Percentiles rank a stretch among this genome's conserved stretches.
Evolutionary conservation across 2,329 filamentous ascomycete genomes (phyloP).

Genomic region (Colletotrichum sp.): DNA sequence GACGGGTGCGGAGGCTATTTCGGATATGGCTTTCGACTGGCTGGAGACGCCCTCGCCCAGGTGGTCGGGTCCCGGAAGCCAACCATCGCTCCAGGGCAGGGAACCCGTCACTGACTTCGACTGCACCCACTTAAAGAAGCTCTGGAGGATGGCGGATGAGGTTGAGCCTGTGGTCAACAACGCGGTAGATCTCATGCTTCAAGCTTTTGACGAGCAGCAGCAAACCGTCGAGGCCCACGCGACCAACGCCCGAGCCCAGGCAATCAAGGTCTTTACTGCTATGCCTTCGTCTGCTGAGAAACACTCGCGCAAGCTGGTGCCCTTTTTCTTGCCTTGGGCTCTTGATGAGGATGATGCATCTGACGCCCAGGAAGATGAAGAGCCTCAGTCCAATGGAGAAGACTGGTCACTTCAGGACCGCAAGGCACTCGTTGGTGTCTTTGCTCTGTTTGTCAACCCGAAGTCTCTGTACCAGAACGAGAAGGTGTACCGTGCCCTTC

Average conservation of each 20-base stretch:
- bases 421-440: slow-evolving; percentile 80
- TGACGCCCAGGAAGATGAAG: slow-evolving; percentile 47
- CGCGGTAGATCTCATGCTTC: slow-evolving; percentile 63
- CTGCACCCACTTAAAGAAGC: slow-evolving; percentile 74
- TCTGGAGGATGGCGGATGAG: slow-evolving; percentile 58
- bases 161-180: slow-evolving; percentile 59
- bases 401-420: slow-evolving; percentile 81
- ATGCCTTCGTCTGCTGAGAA: slow-evolving; percentile 84
- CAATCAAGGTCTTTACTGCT: slow-evolving; percentile 77
- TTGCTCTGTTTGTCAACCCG: slow-evolving; percentile 86
- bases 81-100: slow-evolving; percentile 34
- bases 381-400: slow-evolving; percentile 42
- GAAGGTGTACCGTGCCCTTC: slow-evolving; percentile 77
- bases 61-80: slow-evolving; percentile 50
- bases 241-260: slow-evolving; percentile 72
- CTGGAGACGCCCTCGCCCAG: slow-evolving; percentile 63
- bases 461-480: slow-evolving; percentile 79
- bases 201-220: slow-evolving; percentile 70
- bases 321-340: slow-evolving; percentile 86
- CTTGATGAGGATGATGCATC: slow-evolving; percentile 49
- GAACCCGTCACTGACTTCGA: slow-evolving; percentile 74
- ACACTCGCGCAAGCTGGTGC: slow-evolving; percentile 82
- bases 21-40: slow-evolving; percentile 80
- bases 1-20: slow-evolving; percentile 74
- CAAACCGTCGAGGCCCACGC: slow-evolving; percentile 54